Evolutionary conservation across 2,329 filamentous ascomycete genomes (phyloP), one percentile per base, ranked within the genome.

Genomic region (Exophiala phaeomuriformis): DNA sequence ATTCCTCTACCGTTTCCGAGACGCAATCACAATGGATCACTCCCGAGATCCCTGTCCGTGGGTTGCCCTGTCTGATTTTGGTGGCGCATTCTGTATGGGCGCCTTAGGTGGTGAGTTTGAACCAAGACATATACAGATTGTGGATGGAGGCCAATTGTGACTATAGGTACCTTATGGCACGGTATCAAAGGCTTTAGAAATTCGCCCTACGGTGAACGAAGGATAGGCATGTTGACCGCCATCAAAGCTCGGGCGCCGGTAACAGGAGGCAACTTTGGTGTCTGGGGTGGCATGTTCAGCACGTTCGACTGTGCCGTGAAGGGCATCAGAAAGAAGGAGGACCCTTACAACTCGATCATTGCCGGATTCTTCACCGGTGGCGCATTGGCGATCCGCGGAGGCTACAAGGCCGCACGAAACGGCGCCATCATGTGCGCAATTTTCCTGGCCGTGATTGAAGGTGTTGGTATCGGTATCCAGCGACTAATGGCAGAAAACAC

Each of bases 261-360:
- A 33, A 81, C 97, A 45, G 93, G 93, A 67, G 93, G 93, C 66
- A 98, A 98, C 78, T 98, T 97, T 66, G 91, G 91, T 65, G 89
- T 95, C 53, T 97, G 93, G 91, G 91, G 93, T 68, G 93, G 93
- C 62, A 77, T 97, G 53, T 97, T 97, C 78, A 89, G 84, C 65
- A 94, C 89, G 58, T 97, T 91, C 67, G 93, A 98, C 75, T 98
- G 93, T 76, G 87, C 90, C 27, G 87, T 96, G 58, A 98, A 97
- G 79, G 91, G 91, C 53, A 76, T 91, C 52, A 78, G 90, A 61
- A 88, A 93, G 79, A 97, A 96, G 84, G 93, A 98, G 72, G 93
- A 97, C 70, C 90, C 93, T 9, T 97, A 90, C 77, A 97, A 97
- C 75, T 90, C 90, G 66, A 97, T 98, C 70, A 94, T 91, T 64